phyloP scores from a whole-genome alignment of 163 green algal species.

The Trebouxia gelatinosa region DNA sequence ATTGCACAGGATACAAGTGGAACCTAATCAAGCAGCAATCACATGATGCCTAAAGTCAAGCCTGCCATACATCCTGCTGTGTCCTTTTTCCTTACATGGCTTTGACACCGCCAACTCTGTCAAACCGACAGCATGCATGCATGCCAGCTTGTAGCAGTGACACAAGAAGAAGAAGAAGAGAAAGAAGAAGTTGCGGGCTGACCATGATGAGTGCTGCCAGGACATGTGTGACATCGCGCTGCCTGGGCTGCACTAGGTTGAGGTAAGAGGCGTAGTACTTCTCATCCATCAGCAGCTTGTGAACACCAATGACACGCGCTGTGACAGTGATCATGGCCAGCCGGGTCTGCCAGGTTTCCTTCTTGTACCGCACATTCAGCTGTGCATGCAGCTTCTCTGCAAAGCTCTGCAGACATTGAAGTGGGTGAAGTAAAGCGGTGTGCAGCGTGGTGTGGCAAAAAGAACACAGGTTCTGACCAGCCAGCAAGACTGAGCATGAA shows the following conservation, averaged over 20 bases:
- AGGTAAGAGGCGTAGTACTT: conserved; percentile 69
- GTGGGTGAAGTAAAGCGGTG: neutral
- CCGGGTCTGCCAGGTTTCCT: conserved; percentile 80
- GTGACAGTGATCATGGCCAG: conserved; percentile 74
- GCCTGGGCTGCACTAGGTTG: conserved; percentile 69
- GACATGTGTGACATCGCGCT: conserved; percentile 84
- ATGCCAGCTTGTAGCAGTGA: no score
- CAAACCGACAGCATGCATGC: no score
- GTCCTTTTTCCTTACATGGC: no score
- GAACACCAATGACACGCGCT: conserved; percentile 78
- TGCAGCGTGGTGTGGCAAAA: no score
- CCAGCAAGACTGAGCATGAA: no score
- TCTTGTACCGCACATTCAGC: conserved; percentile 55
- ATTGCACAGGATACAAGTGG: no score
- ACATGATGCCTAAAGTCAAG: no score
- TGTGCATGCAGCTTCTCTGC: conserved; percentile 88
- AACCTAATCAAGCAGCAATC: no score
- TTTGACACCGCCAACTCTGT: no score
- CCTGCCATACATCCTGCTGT: no score
- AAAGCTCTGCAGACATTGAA: conserved; percentile 67
- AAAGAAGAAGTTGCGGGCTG: neutral
- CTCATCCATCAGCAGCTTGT: conserved; percentile 79
- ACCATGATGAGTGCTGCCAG: conserved; percentile 73
- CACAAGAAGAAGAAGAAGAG: no score
- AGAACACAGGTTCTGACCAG: no score